Conservation (phyloP, 108 stramenopile species). For the Nannochloropsis salina region DNA sequence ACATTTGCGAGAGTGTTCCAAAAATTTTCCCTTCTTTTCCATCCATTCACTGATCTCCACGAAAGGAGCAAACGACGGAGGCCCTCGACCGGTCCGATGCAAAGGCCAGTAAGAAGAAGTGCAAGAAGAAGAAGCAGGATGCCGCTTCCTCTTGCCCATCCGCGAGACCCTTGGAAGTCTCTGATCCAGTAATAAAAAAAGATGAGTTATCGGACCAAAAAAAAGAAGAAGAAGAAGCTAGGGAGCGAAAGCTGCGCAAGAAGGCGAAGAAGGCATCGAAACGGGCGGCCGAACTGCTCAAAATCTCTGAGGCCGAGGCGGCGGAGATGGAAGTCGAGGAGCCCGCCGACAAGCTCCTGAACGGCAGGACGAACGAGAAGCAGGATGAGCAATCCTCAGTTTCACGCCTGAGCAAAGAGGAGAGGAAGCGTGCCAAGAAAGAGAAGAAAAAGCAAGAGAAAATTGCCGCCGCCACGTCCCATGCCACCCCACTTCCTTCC, state of each 20-base stretch:
- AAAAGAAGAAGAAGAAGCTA: slow-evolving; percentile 18
- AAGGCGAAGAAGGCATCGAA: slow-evolving; percentile 50
- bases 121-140: slow-evolving; percentile 36
- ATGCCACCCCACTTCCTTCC: neutral
- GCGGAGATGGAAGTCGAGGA: neutral
- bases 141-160: neutral
- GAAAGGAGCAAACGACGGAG: neutral
- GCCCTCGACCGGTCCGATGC: neutral
- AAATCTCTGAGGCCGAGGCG: slow-evolving; percentile 22
- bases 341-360: too few species aligned
- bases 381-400: too few species aligned
- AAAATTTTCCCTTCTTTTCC: neutral
- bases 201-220: neutral
- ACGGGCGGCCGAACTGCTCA: slow-evolving; percentile 32
- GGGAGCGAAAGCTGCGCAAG: slow-evolving; percentile 24
- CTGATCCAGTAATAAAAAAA: too few species aligned
- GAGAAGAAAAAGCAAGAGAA: slow-evolving; percentile 41
- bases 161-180: neutral
- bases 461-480: slow-evolving; percentile 33
- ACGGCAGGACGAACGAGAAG: too few species aligned
- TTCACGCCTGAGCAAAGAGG: neutral
- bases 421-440: slow-evolving; percentile 35
- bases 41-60: neutral
- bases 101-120: slow-evolving; percentile 38
- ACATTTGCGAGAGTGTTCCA: too few species aligned